Base-by-base conservation (phyloP, 139 green algal genomes). In the Microglena sp. region DNA sequence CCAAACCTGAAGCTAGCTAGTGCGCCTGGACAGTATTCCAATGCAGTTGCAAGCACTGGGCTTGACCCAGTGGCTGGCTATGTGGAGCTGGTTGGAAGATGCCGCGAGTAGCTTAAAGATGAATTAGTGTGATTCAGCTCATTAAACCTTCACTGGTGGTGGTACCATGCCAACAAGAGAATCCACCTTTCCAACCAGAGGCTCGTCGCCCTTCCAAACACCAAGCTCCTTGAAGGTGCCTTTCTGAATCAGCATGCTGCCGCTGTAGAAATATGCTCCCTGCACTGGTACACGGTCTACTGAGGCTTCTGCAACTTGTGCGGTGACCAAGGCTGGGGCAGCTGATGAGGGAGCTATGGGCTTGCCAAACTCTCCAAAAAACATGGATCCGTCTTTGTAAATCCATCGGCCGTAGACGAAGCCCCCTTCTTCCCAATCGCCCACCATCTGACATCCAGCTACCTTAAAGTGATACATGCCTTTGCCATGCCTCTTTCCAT, bases 381-480 rank as follows among this genome's bases (percentile, higher is more conserved):
- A 81, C 65, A 81, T 81, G 45, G 65, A 75, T 21, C 74, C 74
- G 45, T 81, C 74, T 26, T 57, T 53, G 34, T 67, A 59, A 4
- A 81, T 36, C 74, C 74, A 81, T 44, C 68, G 74, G 2, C 74
- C 74, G 15, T 58, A 55, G 21, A 57, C 45, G 43, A 81, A 74
- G 11, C 29, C 18, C 11, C 74, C 74, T 2, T 76, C 74, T 29
- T 43, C 55, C 74, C 74, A 81, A 26, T 77, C 63, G 27, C 74
- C 74, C 33, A 81, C 69, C 33, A 81, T 54, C 69, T 81, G 74
- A 55, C 69, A 77, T 26, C 66, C 68, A 22, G 50, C 31, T 54
- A 71, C 70, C 67, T 76, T 77, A 66, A 70, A 79, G 62, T 81
- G 68, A 56, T 81, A 81, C 55, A 70, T 77, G 28, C 77, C 77